Evolutionary conservation across 2,329 filamentous ascomycete genomes (phyloP).

Genomic region (Sphaceloma murrayae): DNA sequence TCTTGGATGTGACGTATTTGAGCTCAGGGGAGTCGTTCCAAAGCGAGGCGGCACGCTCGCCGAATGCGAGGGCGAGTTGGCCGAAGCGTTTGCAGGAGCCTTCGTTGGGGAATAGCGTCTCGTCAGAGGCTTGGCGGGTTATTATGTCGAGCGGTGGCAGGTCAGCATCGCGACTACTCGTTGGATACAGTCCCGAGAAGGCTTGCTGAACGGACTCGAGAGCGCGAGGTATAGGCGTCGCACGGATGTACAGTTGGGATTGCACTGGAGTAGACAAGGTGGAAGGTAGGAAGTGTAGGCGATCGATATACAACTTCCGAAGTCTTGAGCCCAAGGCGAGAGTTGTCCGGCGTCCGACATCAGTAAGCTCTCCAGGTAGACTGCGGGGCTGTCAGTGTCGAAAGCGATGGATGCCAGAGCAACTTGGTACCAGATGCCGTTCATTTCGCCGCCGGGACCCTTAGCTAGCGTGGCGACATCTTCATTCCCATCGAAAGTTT

Average conservation of each 20-base stretch:
- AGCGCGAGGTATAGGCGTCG: constrained; percentile 42
- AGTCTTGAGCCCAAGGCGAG: constrained; percentile 40
- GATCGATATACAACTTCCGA: constrained; percentile 42
- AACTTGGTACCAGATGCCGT: constrained; percentile 62
- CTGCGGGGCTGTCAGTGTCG: constrained; percentile 20
- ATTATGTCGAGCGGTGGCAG: constrained; percentile 38
- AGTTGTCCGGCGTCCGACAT: constrained; percentile 42
- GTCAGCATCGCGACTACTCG: constrained; percentile 32
- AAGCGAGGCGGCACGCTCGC: constrained; percentile 37
- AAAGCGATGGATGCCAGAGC: not conserved
- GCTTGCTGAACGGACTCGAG: constrained; percentile 43
- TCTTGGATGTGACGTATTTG: constrained; percentile 66
- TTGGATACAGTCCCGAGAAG: constrained; percentile 41
- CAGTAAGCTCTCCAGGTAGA: constrained; percentile 42
- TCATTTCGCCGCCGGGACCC: constrained; percentile 60
- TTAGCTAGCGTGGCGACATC: constrained; percentile 51
- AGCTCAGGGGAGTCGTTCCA: constrained; percentile 62
- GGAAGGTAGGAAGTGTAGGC: constrained; percentile 40
- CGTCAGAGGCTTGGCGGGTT: constrained; percentile 37
- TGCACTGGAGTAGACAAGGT: constrained; percentile 33
- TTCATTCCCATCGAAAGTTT: constrained; percentile 60
- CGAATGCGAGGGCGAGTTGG: constrained; percentile 40
- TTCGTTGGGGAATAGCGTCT: constrained; percentile 44
- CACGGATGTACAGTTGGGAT: constrained; percentile 36
- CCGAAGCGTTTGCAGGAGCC: constrained; percentile 40